Conservation (phyloP, 177 flowering plant genomes). For the Vitis hybrid region DNA sequence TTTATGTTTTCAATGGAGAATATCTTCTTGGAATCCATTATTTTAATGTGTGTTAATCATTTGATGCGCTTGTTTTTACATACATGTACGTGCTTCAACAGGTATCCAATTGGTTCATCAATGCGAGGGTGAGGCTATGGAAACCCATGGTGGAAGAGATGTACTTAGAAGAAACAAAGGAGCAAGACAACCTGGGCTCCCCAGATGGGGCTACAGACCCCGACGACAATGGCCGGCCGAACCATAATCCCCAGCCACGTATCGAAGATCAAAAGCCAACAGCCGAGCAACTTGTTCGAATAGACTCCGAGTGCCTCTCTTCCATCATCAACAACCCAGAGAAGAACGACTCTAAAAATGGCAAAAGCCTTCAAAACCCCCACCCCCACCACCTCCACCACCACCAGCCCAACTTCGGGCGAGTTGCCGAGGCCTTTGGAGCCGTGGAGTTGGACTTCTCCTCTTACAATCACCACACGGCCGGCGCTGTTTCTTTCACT, state of each 20-base stretch:
- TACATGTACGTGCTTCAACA: conserved; percentile 11
- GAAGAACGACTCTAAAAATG: conserved; percentile 14
- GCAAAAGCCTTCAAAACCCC: conserved; percentile 10
- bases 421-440: conserved; percentile 32
- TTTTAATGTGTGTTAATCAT: background rate
- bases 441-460: conserved; percentile 71
- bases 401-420: conserved; percentile 27
- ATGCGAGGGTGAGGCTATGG: conserved; percentile 97
- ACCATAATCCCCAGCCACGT: conserved; percentile 17
- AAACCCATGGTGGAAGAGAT: conserved; percentile 99
- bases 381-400: conserved; percentile 16
- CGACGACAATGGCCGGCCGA: conserved; percentile 25
- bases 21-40: conserved; percentile 10
- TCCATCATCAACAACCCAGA: conserved; percentile 60
- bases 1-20: conserved; percentile 18
- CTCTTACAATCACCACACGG: conserved; percentile 42
- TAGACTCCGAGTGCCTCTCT: conserved; percentile 74
- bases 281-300: conserved; percentile 51
- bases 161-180: conserved; percentile 90
- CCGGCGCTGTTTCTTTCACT: conserved; percentile 22
- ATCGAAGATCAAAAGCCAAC: conserved; percentile 67
- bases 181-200: conserved; percentile 39
- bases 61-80: conserved; percentile 10
- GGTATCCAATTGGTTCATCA: conserved; percentile 99
- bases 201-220: conserved; percentile 30